A percentile compares a stretch with the other conserved stretches of the same genome.
These are phyloP conservation scores for Crithidia bombi DNA, from an alignment of 208 protist genomes.

Conservation along the genomic window DNA sequence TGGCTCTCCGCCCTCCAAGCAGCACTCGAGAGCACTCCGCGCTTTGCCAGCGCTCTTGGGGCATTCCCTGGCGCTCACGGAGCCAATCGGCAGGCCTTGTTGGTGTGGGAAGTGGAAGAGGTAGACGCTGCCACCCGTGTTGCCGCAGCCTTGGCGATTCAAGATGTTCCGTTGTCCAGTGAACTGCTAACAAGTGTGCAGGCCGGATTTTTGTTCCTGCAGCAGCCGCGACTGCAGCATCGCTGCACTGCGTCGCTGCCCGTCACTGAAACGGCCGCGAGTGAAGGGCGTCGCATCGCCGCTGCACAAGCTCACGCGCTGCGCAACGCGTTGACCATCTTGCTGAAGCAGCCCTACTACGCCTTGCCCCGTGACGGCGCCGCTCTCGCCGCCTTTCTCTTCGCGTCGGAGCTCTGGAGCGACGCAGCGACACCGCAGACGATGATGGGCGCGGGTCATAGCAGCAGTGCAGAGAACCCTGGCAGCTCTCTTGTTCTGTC, in stretches of 20 bases:
- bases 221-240: conserved; percentile 26
- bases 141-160: conserved; percentile 38
- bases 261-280: neutral
- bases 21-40: conserved; percentile 41
- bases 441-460: neutral
- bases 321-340: conserved; percentile 25
- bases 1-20: conserved; percentile 42
- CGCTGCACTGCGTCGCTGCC: conserved; percentile 26
- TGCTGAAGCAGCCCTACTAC: conserved; percentile 24
- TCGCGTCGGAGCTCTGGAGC: conserved; percentile 25
- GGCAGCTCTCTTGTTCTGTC: conserved; percentile 31
- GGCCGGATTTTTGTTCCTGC: conserved; percentile 47
- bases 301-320: conserved; percentile 24
- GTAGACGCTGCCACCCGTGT: conserved; percentile 54
- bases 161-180: conserved; percentile 31
- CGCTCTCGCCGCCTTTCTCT: conserved; percentile 28
- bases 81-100: conserved; percentile 23
- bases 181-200: conserved; percentile 58
- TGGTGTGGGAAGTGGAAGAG: conserved; percentile 70
- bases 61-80: conserved; percentile 35
- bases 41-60: conserved; percentile 58
- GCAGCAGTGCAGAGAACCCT: neutral
- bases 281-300: conserved; percentile 22
- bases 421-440: neutral
- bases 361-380: conserved; percentile 28